Percentiles rank a stretch among this genome's conserved stretches.
Conservation (phyloP, 2,329 filamentous ascomycete species). For the Trichoderma hamatum region DNA sequence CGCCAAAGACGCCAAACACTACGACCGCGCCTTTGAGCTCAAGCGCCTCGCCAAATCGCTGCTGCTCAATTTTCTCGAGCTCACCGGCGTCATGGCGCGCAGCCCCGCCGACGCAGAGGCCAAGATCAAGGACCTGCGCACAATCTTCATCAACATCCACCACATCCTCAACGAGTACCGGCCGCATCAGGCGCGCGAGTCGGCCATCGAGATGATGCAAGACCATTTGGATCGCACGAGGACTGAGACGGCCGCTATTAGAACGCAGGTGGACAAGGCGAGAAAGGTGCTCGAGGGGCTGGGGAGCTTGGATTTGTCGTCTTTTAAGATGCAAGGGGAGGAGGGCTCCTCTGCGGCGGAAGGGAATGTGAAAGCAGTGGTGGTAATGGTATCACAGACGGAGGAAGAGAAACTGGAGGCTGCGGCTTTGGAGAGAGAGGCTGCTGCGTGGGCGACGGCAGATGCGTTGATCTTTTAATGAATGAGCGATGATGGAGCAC, state of each 20-base stretch:
- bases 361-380: neutral
- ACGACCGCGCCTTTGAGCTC: constrained; percentile 68
- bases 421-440: constrained; percentile 35
- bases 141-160: constrained; percentile 87
- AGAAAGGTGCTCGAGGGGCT: constrained; percentile 72
- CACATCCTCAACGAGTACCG: constrained; percentile 93
- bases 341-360: constrained; percentile 25
- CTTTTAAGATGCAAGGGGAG: constrained; percentile 22
- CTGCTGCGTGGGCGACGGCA: constrained; percentile 47
- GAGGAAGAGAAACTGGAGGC: constrained; percentile 29
- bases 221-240: constrained; percentile 73
- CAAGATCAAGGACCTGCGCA: constrained; percentile 78
- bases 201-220: constrained; percentile 84
- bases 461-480: constrained; percentile 46
- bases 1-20: constrained; percentile 57
- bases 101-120: constrained; percentile 56
- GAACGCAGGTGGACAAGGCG: constrained; percentile 70
- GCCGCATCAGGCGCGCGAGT: constrained; percentile 89
- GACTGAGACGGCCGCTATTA: constrained; percentile 72
- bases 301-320: constrained; percentile 50
- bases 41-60: constrained; percentile 81
- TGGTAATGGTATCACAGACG: neutral
- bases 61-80: constrained; percentile 84
- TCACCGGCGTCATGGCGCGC: constrained; percentile 58
- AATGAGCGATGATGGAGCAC: neutral